Evolutionary conservation across 2,329 filamentous ascomycete genomes (phyloP).

Genomic region (Colletotrichum sidae): DNA sequence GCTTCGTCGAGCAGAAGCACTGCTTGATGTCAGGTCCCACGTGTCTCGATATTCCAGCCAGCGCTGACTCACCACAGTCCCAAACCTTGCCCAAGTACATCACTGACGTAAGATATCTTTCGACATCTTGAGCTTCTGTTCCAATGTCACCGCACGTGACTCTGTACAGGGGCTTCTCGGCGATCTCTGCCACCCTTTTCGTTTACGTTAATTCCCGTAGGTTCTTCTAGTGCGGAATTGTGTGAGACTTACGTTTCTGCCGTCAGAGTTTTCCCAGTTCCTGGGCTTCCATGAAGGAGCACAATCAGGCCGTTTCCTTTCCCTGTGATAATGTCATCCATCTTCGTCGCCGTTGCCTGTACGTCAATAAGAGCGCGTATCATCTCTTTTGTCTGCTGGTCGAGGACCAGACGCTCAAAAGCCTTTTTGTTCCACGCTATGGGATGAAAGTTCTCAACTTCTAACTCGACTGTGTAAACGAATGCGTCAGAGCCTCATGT

Average conservation of each 20-base stretch:
- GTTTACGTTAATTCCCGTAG: not conserved
- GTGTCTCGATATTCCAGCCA: no score
- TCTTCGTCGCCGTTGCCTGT: conserved; percentile 39
- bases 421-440: conserved; percentile 36
- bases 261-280: conserved; percentile 51
- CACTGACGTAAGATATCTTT: conserved; percentile 43
- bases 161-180: conserved; percentile 39
- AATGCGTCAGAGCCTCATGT: rapidly evolving
- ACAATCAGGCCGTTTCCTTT: conserved; percentile 51
- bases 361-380: conserved; percentile 44
- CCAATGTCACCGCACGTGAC: conserved; percentile 45
- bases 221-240: not conserved
- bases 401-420: conserved; percentile 38
- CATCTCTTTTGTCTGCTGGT: conserved; percentile 42
- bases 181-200: conserved; percentile 13
- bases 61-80: conserved; percentile 42
- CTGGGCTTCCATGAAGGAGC: conserved; percentile 49
- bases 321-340: conserved; percentile 47
- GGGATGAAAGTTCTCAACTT: not conserved
- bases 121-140: conserved; percentile 37
- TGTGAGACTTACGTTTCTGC: conserved; percentile 42
- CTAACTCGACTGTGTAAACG: not conserved
- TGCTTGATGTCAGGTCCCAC: not conserved
- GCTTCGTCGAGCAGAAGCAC: conserved; percentile 45
- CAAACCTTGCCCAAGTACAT: conserved; percentile 47